Evolutionary conservation across 129 eudicot species (phyloP).

Genomic region (carrot (Daucus carota)): DH1_v3.0 NC_030386.2:19407001-19407500

Average conservation of each 20-base stretch:
- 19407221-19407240: background rate
- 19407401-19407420: slow-evolving; percentile 4
- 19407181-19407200: background rate
- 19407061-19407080: too few relatives aligned
- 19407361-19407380: slow-evolving; percentile 29
- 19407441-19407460: slow-evolving; percentile 12
- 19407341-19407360: slow-evolving; percentile 50
- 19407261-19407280: background rate
- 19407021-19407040: too few relatives aligned
- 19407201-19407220: background rate
- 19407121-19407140: too few relatives aligned
- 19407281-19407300: too few relatives aligned
- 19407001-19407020: too few relatives aligned
- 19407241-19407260: background rate
- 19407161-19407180: too few relatives aligned
- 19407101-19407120: too few relatives aligned
- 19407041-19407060: too few relatives aligned
- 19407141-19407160: too few relatives aligned
- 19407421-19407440: background rate
- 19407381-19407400: slow-evolving; percentile 10
- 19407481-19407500: background rate
- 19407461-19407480: background rate
- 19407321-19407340: slow-evolving; percentile 44
- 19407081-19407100: too few relatives aligned
- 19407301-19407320: slow-evolving; percentile 15